Evolutionary conservation across 306 rosid species (phyloP).

Genomic region (Begonia masoniana): DNA sequence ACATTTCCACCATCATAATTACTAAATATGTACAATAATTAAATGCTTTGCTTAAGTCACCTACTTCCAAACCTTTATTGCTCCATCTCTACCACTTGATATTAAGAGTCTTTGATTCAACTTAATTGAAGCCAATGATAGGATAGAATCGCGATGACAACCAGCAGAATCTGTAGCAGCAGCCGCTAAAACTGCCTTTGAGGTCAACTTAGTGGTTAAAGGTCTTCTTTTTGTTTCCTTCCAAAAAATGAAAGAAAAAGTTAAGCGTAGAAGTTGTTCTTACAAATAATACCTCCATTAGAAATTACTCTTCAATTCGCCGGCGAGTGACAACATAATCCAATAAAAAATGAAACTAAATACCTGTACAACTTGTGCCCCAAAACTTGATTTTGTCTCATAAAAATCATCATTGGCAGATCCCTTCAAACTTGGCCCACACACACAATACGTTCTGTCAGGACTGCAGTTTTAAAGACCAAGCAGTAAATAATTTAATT

Average conservation of each 20-base stretch:
- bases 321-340: neutral
- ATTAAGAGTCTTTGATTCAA: conserved; percentile 75
- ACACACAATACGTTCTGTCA: conserved; percentile 71
- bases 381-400: conserved; percentile 64
- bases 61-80: conserved; percentile 94
- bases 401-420: conserved; percentile 63
- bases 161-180: conserved; percentile 94
- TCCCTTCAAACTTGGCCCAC: conserved; percentile 88
- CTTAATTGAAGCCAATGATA: conserved; percentile 85
- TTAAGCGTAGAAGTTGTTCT: neutral
- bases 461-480: conserved; percentile 46
- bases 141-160: conserved; percentile 77
- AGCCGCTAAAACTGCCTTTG: conserved; percentile 73
- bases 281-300: too few relatives aligned
- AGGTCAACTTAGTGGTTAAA: conserved; percentile 44
- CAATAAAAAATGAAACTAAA: neutral
- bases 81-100: conserved; percentile 91
- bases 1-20: conserved; percentile 18
- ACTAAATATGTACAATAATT: conserved; percentile 39
- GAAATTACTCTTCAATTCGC: too few relatives aligned
- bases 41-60: conserved; percentile 8
- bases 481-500: conserved; percentile 8
- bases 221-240: conserved; percentile 87
- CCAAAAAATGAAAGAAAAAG: neutral
- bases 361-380: conserved; percentile 97